Percentiles rank a stretch among this genome's conserved stretches.
phyloP scores from a whole-genome alignment of 164 flowering plant species.

The Echeveria elegans region DNA sequence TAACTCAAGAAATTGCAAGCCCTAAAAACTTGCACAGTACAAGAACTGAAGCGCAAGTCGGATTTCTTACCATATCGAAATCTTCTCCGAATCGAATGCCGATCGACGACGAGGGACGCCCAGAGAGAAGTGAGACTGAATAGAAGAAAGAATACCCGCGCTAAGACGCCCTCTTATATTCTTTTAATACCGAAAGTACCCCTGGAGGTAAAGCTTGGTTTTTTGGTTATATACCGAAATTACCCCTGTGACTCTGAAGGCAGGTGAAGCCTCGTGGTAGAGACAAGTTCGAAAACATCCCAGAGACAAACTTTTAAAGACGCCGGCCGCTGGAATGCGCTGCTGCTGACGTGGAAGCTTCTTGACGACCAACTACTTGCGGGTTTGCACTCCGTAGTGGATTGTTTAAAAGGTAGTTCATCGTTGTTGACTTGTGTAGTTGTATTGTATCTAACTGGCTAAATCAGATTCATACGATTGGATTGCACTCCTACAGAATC shows the following conservation, averaged over 20 bases:
- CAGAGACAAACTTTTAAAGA: neutral
- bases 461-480: neutral
- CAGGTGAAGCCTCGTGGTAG: neutral
- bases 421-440: neutral
- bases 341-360: neutral
- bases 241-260: neutral
- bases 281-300: neutral
- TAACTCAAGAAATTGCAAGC: neutral
- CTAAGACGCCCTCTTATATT: too few species aligned
- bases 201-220: neutral
- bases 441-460: neutral
- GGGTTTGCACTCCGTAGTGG: neutral
- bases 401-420: neutral
- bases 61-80: neutral
- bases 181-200: neutral
- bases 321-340: neutral
- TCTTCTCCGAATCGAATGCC: neutral
- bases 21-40: neutral
- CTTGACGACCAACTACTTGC: neutral
- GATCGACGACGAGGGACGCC: neutral
- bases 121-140: neutral
- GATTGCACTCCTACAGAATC: neutral
- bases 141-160: neutral
- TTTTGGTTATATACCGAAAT: neutral
- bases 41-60: neutral